These are phyloP conservation scores for Prunus dulcis DNA, from an alignment of 306 rosid species.

Conservation along the genomic window DNA sequence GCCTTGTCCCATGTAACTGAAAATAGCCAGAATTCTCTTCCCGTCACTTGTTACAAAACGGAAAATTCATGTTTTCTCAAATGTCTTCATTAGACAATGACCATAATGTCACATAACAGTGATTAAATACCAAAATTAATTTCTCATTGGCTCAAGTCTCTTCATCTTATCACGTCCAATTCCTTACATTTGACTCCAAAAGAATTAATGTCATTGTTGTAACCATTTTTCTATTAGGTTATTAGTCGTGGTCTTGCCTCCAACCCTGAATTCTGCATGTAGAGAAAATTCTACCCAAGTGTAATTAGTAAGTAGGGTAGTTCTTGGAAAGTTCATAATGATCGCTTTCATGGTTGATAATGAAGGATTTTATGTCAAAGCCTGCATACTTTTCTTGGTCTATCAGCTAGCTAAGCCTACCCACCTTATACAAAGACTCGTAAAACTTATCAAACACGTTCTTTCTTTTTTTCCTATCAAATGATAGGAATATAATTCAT, in stretches of 20 bases:
- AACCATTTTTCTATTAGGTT: slow-evolving; percentile 27
- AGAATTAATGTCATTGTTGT: neutral
- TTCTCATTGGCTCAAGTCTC: neutral
- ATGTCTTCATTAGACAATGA: neutral
- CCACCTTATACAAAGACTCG: slow-evolving; percentile 28
- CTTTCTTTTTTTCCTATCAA: too few species aligned
- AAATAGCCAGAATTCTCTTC: neutral
- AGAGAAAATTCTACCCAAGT: neutral
- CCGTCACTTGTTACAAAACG: neutral
- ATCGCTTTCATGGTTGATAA: neutral
- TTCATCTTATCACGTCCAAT: slow-evolving; percentile 1
- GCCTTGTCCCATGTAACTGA: too few species aligned
- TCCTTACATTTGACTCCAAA: slow-evolving; percentile 44
- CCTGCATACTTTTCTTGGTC: slow-evolving; percentile 27
- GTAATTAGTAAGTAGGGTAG: neutral
- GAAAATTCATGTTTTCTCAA: neutral
- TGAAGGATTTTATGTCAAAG: slow-evolving; percentile 28
- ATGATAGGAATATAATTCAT: too few species aligned
- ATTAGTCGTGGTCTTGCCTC: slow-evolving; percentile 29
- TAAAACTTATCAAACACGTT: slow-evolving; percentile 1
- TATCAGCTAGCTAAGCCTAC: neutral
- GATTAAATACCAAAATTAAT: neutral
- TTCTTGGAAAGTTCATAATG: slow-evolving; percentile 22
- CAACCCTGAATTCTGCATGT: slow-evolving; percentile 12
- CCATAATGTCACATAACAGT: neutral